These are phyloP conservation scores for Colletotrichum sp. DNA, from an alignment of 2,329 filamentous ascomycete species.

Conservation along the genomic window DNA sequence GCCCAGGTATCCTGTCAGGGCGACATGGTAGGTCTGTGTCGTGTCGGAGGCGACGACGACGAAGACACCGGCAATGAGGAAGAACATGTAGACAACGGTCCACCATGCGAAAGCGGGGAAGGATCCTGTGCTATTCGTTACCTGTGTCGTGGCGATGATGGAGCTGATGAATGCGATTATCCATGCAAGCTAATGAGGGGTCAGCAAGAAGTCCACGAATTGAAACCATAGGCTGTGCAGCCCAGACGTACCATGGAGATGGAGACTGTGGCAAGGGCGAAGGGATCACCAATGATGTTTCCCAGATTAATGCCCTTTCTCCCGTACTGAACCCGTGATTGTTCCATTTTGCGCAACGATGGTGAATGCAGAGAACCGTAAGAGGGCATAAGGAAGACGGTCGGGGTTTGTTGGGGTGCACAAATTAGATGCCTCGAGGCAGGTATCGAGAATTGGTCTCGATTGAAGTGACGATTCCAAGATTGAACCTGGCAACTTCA, in stretches of 20 bases:
- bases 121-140: constrained; percentile 33
- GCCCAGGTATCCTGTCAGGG: constrained; percentile 84
- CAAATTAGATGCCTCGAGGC: constrained; percentile 8
- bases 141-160: constrained; percentile 69
- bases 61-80: constrained; percentile 79
- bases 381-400: constrained; percentile 66
- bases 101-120: constrained; percentile 95
- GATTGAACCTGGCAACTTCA: background rate
- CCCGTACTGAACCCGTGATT: constrained; percentile 61
- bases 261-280: constrained; percentile 91
- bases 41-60: constrained; percentile 85
- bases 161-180: constrained; percentile 88
- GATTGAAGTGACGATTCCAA: background rate
- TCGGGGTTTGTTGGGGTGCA: background rate
- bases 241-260: constrained; percentile 77
- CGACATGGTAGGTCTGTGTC: constrained; percentile 87
- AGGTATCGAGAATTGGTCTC: background rate
- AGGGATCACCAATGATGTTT: constrained; percentile 95
- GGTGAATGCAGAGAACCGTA: constrained; percentile 77
- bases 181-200: constrained; percentile 78
- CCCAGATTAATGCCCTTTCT: constrained; percentile 72
- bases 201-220: background rate
- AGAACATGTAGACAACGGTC: constrained; percentile 84
- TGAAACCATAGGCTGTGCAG: background rate
- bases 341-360: constrained; percentile 82